Percentiles rank a stretch among this genome's conserved stretches.
Conservation (phyloP, 371 early-diverging fungal genomes). For the Mucor sp. region DNA sequence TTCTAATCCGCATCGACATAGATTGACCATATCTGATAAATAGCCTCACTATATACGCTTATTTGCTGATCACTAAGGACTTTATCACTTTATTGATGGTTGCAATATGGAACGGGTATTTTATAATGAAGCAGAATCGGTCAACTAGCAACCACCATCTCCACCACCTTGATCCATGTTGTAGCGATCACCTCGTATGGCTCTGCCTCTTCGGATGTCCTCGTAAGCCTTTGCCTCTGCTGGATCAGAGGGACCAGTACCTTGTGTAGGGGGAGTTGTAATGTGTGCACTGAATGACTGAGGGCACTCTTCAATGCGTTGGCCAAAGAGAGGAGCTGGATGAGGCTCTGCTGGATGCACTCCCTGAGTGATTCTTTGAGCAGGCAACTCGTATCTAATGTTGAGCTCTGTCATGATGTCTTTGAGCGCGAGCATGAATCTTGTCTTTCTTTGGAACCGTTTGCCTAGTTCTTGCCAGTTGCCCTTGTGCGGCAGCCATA, state of each 20-base stretch:
- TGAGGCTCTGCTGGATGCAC: background rate
- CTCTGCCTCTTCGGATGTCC: background rate
- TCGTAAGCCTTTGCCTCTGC: background rate
- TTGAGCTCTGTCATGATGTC: slow-evolving; percentile 56
- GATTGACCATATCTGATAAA: too few species aligned
- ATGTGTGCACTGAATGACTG: background rate
- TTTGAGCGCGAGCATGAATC: slow-evolving; percentile 64
- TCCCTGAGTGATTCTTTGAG: slow-evolving; percentile 26
- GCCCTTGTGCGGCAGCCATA: slow-evolving; percentile 66
- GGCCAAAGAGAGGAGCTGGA: background rate
- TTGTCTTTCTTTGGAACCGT: slow-evolving; percentile 57
- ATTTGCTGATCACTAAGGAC: too few species aligned
- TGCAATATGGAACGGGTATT: background rate
- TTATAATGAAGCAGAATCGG: background rate
- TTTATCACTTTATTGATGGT: too few species aligned
- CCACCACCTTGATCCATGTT: background rate
- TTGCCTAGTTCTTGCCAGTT: slow-evolving; percentile 74
- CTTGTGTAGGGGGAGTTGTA: background rate
- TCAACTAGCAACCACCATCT: background rate
- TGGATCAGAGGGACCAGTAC: background rate
- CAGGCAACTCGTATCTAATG: slow-evolving; percentile 56
- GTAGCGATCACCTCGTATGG: background rate
- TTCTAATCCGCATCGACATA: too few species aligned
- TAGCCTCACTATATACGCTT: too few species aligned
- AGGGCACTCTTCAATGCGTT: background rate